Conservation (phyloP, 2,329 filamentous ascomycete species). For the Pseudogymnoascus sp. region DNA sequence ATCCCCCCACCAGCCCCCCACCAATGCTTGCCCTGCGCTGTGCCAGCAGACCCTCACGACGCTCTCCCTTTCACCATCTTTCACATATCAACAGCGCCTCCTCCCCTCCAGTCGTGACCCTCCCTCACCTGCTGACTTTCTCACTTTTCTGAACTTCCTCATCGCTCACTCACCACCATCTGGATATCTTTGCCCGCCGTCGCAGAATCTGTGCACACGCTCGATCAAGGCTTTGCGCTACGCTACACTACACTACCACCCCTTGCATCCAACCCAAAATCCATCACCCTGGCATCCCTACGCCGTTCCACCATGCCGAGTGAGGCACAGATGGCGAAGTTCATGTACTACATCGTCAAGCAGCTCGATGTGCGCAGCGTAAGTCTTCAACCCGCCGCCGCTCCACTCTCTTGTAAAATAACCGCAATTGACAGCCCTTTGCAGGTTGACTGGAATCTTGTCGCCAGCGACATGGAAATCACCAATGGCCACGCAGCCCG, state of each 20-base stretch:
- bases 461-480: slow-evolving; percentile 41
- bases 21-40: slow-evolving; percentile 4
- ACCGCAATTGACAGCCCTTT: slow-evolving; percentile 10
- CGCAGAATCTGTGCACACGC: not conserved
- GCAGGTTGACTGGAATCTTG: slow-evolving; percentile 45
- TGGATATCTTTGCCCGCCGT: not conserved
- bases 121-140: not conserved
- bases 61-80: slow-evolving; percentile 8
- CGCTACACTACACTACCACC: not conserved
- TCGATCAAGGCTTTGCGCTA: not conserved
- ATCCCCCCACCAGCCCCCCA: not conserved
- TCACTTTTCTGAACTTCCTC: not conserved
- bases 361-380: slow-evolving; percentile 46
- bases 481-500: slow-evolving; percentile 49
- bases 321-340: slow-evolving; percentile 41
- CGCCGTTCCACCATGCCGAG: slow-evolving; percentile 35
- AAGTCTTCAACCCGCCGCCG: slow-evolving; percentile 16
- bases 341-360: slow-evolving; percentile 48
- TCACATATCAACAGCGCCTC: not conserved
- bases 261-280: not conserved
- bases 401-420: not conserved
- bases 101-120: not conserved
- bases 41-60: not conserved
- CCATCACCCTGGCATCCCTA: slow-evolving; percentile 24
- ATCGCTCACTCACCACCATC: not conserved